These are phyloP conservation scores for Zygnema circumcarinatum DNA, from an alignment of 139 green algal species.

Conservation along the genomic window DNA sequence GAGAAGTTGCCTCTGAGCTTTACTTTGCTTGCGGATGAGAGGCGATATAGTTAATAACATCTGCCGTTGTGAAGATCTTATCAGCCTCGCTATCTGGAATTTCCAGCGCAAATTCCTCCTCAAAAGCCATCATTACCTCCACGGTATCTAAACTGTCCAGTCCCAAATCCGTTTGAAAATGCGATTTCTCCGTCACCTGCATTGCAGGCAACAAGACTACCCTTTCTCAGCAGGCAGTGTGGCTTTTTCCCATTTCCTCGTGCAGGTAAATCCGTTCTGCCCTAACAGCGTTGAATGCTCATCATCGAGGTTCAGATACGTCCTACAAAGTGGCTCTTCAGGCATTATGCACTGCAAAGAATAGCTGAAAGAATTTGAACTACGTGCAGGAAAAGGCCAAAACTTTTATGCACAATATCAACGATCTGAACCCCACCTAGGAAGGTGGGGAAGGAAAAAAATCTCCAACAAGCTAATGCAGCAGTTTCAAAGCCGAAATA, in stretches of 20 bases:
- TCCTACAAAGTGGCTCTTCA: too few relatives aligned
- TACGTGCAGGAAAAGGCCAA: too few relatives aligned
- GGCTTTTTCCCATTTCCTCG: background rate
- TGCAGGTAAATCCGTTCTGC: too few relatives aligned
- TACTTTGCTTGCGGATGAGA: slow-evolving; percentile 69
- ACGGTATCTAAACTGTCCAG: slow-evolving; percentile 97
- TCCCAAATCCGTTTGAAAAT: slow-evolving; percentile 94
- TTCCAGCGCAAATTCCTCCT: slow-evolving; percentile 99
- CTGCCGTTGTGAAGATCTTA: slow-evolving; percentile 87
- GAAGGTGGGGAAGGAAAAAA: too few relatives aligned
- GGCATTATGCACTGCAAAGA: too few relatives aligned
- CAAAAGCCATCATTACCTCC: slow-evolving; percentile 99
- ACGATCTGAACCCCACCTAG: too few relatives aligned
- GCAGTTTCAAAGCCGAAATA: too few relatives aligned
- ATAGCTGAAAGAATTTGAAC: too few relatives aligned
- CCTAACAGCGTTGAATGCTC: too few relatives aligned
- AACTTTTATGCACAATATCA: too few relatives aligned
- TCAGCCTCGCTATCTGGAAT: slow-evolving; percentile 98
- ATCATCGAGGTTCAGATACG: too few relatives aligned
- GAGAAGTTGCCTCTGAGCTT: slow-evolving; percentile 5
- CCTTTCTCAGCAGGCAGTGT: background rate
- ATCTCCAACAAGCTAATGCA: too few relatives aligned
- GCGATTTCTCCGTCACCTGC: slow-evolving; percentile 66
- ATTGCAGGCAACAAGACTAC: background rate
- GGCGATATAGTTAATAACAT: slow-evolving; percentile 93